A percentile compares a stretch with the other conserved stretches of the same genome.
Evolutionary conservation across 805 yeast species (phyloP).

Genomic region (Spathaspora sp.): DNA sequence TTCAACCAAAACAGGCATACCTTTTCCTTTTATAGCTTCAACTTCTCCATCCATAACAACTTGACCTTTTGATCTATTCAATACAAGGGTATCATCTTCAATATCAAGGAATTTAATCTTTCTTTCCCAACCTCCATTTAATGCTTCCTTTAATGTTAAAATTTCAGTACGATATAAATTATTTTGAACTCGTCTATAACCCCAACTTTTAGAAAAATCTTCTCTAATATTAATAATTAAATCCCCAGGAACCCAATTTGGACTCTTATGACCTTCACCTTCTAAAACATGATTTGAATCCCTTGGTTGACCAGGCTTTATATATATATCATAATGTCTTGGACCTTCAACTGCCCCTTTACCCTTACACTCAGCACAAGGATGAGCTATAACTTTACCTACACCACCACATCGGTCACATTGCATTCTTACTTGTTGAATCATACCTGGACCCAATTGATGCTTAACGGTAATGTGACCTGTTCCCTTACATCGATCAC

Average conservation of each 20-base stretch:
- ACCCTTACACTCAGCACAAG: slow-evolving; percentile 73
- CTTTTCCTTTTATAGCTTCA: slow-evolving; percentile 68
- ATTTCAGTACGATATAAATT: slow-evolving; percentile 80
- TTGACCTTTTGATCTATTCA: slow-evolving; percentile 50
- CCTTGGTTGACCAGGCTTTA: slow-evolving; percentile 70
- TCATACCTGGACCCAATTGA: slow-evolving; percentile 87
- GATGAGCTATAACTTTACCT: slow-evolving; percentile 62
- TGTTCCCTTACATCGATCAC: slow-evolving; percentile 69
- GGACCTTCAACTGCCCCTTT: slow-evolving; percentile 52
- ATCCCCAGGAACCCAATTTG: slow-evolving; percentile 83
- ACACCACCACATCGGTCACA: slow-evolving; percentile 81
- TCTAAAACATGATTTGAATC: slow-evolving; percentile 52
- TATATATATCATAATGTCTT: slow-evolving; percentile 56
- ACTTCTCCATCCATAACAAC: slow-evolving; percentile 63
- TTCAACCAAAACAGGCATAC: slow-evolving; percentile 70
- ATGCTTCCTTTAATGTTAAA: slow-evolving; percentile 66
- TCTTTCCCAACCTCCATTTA: slow-evolving; percentile 78
- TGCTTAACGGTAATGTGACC: slow-evolving; percentile 65
- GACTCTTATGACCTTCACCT: slow-evolving; percentile 82
- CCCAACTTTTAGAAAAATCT: slow-evolving; percentile 56
- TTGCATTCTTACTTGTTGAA: slow-evolving; percentile 74
- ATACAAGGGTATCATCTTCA: slow-evolving; percentile 39
- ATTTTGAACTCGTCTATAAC: slow-evolving; percentile 77
- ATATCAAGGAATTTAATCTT: slow-evolving; percentile 63
- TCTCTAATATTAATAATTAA: slow-evolving; percentile 62